phyloP scores from a whole-genome alignment of 768 basidiomycete genomes.

The Serpula lacrymans region DNA sequence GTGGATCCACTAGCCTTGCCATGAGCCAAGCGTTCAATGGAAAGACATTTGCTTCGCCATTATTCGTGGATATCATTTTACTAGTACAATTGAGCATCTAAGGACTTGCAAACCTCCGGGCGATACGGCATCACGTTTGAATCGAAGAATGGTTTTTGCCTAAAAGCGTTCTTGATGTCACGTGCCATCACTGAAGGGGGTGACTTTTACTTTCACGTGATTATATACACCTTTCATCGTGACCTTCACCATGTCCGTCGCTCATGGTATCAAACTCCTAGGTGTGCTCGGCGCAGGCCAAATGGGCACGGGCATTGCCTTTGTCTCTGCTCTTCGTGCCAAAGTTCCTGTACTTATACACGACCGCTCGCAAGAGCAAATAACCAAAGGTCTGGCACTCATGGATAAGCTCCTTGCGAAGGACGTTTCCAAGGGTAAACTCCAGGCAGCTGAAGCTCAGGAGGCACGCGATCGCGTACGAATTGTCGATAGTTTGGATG shows the following conservation, averaged over 20 bases:
- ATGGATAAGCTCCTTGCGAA: slow-evolving; percentile 85
- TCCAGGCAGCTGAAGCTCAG: slow-evolving; percentile 66
- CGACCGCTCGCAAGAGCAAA: slow-evolving; percentile 73
- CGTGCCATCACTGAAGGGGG: no score
- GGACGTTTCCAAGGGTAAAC: slow-evolving; percentile 80
- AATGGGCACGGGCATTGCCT: slow-evolving; percentile 92
- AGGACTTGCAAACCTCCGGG: no score
- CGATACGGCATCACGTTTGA: no score
- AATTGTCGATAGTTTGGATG: slow-evolving; percentile 57
- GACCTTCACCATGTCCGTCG: slow-evolving; percentile 45
- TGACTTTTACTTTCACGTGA: slow-evolving; percentile 9
- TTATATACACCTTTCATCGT: background rate
- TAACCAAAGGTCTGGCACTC: slow-evolving; percentile 67
- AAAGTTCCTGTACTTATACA: slow-evolving; percentile 83
- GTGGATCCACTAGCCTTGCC: no score
- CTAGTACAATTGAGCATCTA: no score
- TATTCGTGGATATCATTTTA: no score
- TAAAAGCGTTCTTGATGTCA: no score
- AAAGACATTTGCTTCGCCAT: no score
- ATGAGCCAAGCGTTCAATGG: no score
- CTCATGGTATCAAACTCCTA: slow-evolving; percentile 70
- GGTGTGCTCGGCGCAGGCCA: slow-evolving; percentile 84
- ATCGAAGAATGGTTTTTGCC: no score
- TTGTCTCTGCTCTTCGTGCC: slow-evolving; percentile 82
- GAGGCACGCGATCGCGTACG: slow-evolving; percentile 67